Conservation (phyloP, 2,329 filamentous ascomycete genomes). For the Ciborinia camelliae region DNA sequence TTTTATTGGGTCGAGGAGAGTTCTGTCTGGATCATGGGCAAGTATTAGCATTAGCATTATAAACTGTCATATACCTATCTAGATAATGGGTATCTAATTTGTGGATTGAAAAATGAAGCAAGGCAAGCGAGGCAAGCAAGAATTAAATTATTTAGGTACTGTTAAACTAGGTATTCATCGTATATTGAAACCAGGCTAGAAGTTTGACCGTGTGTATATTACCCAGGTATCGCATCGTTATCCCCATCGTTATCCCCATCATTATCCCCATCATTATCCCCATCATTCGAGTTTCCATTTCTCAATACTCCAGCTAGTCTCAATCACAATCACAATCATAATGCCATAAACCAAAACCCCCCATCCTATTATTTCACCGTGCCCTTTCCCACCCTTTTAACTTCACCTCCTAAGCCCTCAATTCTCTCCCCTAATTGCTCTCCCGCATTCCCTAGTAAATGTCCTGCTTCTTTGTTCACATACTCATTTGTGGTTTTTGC, state of each 20-base stretch:
- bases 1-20: too few species aligned
- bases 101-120: too few species aligned
- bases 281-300: neutral
- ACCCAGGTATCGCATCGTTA: neutral
- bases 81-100: too few species aligned
- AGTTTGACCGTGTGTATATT: neutral
- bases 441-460: slow-evolving; percentile 35
- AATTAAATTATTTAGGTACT: neutral
- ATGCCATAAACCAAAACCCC: too few species aligned
- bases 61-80: too few species aligned
- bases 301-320: neutral
- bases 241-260: neutral
- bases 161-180: neutral
- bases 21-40: too few species aligned
- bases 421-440: slow-evolving; percentile 31
- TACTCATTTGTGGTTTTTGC: slow-evolving; percentile 24
- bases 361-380: neutral
- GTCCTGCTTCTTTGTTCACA: slow-evolving; percentile 29
- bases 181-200: neutral
- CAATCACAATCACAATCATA: too few species aligned
- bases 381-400: slow-evolving; percentile 21
- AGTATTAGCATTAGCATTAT: too few species aligned
- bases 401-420: slow-evolving; percentile 25
- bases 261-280: neutral
- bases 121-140: too few species aligned